Conservation (phyloP, 805 yeast species). For the Starmerella sirachaensis region DNA sequence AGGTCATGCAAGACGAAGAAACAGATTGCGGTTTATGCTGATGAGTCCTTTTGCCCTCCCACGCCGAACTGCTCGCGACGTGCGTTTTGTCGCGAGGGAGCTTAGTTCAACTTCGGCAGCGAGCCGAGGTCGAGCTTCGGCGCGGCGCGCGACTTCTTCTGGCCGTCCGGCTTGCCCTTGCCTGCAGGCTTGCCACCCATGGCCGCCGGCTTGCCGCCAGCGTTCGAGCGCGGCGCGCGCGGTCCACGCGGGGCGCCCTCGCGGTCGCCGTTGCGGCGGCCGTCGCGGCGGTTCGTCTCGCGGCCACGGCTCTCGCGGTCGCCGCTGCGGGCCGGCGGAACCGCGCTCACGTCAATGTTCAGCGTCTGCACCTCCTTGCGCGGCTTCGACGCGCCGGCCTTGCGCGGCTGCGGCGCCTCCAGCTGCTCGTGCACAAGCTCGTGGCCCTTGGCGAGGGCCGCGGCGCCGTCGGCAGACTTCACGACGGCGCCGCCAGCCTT, state of each 20-base stretch:
- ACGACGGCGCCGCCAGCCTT: slow-evolving; percentile 37
- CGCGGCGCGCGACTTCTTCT: slow-evolving; percentile 9
- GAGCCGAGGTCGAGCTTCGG: slow-evolving; percentile 19
- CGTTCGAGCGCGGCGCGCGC: slow-evolving; percentile 10
- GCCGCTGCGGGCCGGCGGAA: slow-evolving; percentile 12
- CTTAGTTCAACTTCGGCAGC: slow-evolving; percentile 21
- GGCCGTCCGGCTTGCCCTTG: slow-evolving; percentile 21
- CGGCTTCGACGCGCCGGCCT: slow-evolving; percentile 60
- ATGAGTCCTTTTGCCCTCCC: no score
- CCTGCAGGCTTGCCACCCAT: slow-evolving; percentile 18
- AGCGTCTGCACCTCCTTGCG: slow-evolving; percentile 66
- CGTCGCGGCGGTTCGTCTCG: slow-evolving; percentile 19
- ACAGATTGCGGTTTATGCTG: no score
- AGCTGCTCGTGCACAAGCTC: slow-evolving; percentile 3
- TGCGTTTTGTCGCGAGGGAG: no score
- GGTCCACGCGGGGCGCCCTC: slow-evolving; percentile 4
- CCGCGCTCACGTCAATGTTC: slow-evolving; percentile 22
- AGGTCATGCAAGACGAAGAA: no score
- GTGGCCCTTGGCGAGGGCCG: slow-evolving; percentile 37
- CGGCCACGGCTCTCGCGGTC: slow-evolving; percentile 16
- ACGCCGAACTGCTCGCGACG: no score
- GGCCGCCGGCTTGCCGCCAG: slow-evolving; percentile 8
- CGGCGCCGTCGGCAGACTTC: slow-evolving; percentile 1
- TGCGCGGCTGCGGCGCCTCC: slow-evolving; percentile 38
- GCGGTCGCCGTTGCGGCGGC: slow-evolving; percentile 28